Conservation (phyloP, 192 early-diverging fungal species). For the Coemansia sp. region DNA sequence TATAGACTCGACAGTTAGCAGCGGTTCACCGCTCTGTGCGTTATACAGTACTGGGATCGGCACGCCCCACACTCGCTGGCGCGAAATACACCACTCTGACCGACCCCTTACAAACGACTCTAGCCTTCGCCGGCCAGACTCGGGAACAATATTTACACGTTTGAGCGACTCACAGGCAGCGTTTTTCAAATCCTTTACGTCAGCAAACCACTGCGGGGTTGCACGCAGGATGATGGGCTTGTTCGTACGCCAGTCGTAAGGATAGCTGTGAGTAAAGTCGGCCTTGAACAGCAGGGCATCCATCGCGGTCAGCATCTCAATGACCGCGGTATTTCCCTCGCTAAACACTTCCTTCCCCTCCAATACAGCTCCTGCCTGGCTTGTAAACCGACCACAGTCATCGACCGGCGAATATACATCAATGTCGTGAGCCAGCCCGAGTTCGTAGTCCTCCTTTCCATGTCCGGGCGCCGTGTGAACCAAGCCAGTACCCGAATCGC, state of each 20-base stretch:
- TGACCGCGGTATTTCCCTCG: constrained; percentile 59
- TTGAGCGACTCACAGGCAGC: constrained; percentile 58
- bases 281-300: constrained; percentile 54
- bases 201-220: constrained; percentile 83
- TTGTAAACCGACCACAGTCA: constrained; percentile 64
- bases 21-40: constrained; percentile 56
- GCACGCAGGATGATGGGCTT: constrained; percentile 74
- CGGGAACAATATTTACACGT: constrained; percentile 60
- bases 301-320: constrained; percentile 51
- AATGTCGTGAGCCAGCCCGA: constrained; percentile 56
- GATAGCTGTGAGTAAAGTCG: constrained; percentile 69
- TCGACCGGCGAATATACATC: constrained; percentile 69
- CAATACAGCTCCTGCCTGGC: constrained; percentile 61
- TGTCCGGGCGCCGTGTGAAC: constrained; percentile 82
- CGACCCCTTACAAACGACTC: constrained; percentile 65
- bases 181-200: constrained; percentile 62
- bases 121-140: constrained; percentile 58
- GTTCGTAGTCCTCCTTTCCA: constrained; percentile 81
- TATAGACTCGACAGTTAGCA: constrained; percentile 65
- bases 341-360: constrained; percentile 62
- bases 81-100: constrained; percentile 82
- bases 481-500: constrained; percentile 74
- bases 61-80: constrained; percentile 80
- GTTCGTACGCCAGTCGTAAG: constrained; percentile 85
- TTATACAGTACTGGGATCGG: constrained; percentile 78